Percentiles rank a stretch among this genome's conserved stretches.
Evolutionary conservation across 306 rosid species (phyloP).

Genomic region (Herpetospermum pedunculosum): DNA sequence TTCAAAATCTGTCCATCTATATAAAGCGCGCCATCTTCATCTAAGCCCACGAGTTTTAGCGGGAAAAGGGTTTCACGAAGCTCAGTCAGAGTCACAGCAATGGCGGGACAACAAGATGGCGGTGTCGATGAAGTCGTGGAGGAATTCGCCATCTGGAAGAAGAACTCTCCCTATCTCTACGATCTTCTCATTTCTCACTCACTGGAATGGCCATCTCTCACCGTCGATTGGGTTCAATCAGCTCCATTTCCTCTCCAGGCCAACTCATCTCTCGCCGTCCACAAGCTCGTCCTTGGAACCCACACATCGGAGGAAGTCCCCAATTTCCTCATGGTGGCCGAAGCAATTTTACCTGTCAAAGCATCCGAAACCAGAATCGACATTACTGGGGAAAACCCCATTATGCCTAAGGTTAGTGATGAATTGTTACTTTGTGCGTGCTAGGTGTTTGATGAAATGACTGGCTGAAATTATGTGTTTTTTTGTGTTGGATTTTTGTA

Average conservation of each 20-base stretch:
- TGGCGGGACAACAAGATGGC: background rate
- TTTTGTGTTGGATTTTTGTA: slow-evolving; percentile 11
- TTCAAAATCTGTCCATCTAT: background rate
- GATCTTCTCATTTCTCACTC: slow-evolving; percentile 66
- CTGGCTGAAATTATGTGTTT: background rate
- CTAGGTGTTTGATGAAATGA: slow-evolving; percentile 31
- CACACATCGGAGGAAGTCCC: slow-evolving; percentile 58
- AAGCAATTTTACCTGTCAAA: slow-evolving; percentile 39
- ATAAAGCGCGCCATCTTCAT: background rate
- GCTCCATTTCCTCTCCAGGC: slow-evolving; percentile 29
- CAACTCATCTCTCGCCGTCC: slow-evolving; percentile 43
- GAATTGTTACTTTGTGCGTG: background rate
- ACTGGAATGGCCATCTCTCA: slow-evolving; percentile 91
- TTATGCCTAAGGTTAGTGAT: slow-evolving; percentile 47
- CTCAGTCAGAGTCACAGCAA: background rate
- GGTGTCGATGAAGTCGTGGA: slow-evolving; percentile 18
- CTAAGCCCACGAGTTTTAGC: background rate
- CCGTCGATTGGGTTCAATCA: slow-evolving; percentile 57
- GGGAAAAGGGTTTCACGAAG: background rate
- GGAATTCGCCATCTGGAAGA: slow-evolving; percentile 80
- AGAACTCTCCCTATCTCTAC: slow-evolving; percentile 66
- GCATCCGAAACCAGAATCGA: slow-evolving; percentile 19
- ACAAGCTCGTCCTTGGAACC: slow-evolving; percentile 65
- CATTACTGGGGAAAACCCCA: slow-evolving; percentile 17
- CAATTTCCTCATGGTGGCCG: slow-evolving; percentile 69